Conservation (phyloP, 2,329 filamentous ascomycete genomes). For the Cucurbitaria berberidis region DNA sequence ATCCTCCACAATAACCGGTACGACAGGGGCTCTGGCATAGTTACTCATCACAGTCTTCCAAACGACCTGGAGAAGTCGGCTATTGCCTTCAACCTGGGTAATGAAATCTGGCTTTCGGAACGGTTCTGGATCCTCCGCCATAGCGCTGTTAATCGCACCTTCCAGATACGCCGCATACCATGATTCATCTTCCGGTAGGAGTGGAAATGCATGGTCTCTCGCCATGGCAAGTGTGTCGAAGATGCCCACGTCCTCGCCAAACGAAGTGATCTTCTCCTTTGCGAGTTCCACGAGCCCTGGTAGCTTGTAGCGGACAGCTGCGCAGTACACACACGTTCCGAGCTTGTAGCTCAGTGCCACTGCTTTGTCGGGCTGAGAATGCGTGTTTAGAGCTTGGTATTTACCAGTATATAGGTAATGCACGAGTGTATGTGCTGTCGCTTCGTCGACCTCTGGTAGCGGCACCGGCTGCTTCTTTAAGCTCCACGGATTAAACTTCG, state of each 20-base stretch:
- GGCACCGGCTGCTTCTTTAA: conserved; percentile 22
- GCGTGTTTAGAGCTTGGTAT: conserved; percentile 23
- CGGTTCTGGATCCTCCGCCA: conserved; percentile 26
- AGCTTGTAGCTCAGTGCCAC: conserved; percentile 21
- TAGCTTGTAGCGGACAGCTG: conserved; percentile 33
- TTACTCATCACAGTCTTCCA: conserved; percentile 38
- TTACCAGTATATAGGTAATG: conserved; percentile 33
- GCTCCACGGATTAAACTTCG: conserved; percentile 14
- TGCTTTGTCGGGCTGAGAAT: conserved; percentile 2
- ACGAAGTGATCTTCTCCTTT: conserved; percentile 25
- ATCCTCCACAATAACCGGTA: not conserved
- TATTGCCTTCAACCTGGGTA: conserved; percentile 33
- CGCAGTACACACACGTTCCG: conserved; percentile 34
- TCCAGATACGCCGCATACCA: conserved; percentile 37
- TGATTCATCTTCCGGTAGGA: conserved; percentile 27
- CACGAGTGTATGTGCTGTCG: conserved; percentile 31
- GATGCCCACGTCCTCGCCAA: conserved; percentile 26
- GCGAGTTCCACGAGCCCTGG: conserved; percentile 33
- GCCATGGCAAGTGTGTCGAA: conserved; percentile 30
- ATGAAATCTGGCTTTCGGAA: conserved; percentile 32
- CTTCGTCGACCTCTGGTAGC: conserved; percentile 32
- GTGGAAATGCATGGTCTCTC: conserved; percentile 28
- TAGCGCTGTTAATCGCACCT: conserved; percentile 23
- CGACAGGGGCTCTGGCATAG: conserved; percentile 7
- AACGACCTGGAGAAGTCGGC: conserved; percentile 32